Conservation (phyloP, 2,329 filamentous ascomycete species). For the Xylaria digitata region DNA sequence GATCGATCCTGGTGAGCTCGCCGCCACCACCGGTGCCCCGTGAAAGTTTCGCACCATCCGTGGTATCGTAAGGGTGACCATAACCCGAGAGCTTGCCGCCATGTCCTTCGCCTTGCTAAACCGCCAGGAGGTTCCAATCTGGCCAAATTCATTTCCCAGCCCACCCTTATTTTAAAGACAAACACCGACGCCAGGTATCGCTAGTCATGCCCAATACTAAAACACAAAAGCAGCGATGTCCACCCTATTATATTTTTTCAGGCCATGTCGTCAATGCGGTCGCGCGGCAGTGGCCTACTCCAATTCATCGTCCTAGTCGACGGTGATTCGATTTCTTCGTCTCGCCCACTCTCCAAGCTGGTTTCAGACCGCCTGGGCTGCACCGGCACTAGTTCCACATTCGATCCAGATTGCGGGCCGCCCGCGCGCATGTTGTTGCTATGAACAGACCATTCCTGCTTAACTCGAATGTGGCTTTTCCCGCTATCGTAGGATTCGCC, state of each 20-base stretch:
- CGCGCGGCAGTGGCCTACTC: constrained; percentile 21
- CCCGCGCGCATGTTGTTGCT: neutral
- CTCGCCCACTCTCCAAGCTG: constrained; percentile 3
- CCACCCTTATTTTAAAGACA: neutral
- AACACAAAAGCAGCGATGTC: neutral
- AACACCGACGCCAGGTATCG: constrained; percentile 2
- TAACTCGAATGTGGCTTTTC: neutral
- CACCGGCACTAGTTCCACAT: constrained; percentile 30
- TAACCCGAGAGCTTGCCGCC: neutral
- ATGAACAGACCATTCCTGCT: constrained; percentile 18
- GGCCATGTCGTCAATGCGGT: neutral
- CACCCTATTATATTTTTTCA: neutral
- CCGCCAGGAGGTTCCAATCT: neutral
- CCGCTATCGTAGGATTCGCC: neutral
- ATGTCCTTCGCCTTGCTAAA: neutral
- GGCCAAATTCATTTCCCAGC: neutral
- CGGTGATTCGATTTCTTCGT: neutral
- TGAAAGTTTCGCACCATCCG: neutral
- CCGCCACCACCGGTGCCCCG: too few relatives aligned
- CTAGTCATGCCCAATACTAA: neutral
- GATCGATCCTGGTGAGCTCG: neutral
- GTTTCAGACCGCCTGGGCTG: neutral
- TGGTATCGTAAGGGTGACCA: neutral
- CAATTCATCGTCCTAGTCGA: constrained; percentile 11
- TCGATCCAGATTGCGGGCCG: constrained; percentile 6